A percentile compares a stretch with the other conserved stretches of the same genome.
phyloP scores from a whole-genome alignment of 2,329 filamentous ascomycete genomes.

The Hypomyces rosellus region DNA sequence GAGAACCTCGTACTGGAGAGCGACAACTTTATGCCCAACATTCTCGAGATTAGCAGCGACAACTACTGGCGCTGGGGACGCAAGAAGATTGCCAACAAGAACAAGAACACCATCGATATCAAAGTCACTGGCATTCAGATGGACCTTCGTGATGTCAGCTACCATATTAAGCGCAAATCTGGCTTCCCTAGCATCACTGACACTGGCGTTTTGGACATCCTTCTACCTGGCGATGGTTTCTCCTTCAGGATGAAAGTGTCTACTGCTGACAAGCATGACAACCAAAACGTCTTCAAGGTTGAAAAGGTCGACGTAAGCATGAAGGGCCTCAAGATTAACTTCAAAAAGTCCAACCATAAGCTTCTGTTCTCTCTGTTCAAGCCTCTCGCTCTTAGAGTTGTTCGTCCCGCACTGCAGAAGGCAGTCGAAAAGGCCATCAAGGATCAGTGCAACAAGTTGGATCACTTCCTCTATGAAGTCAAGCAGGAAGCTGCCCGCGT shows the following conservation, averaged over 20 bases:
- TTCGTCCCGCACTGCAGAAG: slow-evolving; percentile 81
- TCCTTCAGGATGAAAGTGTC: slow-evolving; percentile 88
- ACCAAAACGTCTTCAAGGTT: slow-evolving; percentile 86
- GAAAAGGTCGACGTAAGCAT: slow-evolving; percentile 81
- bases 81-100: slow-evolving; percentile 75
- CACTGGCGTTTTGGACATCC: slow-evolving; percentile 80
- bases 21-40: slow-evolving; percentile 93
- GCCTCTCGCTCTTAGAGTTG: slow-evolving; percentile 74
- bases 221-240: slow-evolving; percentile 80
- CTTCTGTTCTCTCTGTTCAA: slow-evolving; percentile 80
- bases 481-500: slow-evolving; percentile 78
- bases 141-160: slow-evolving; percentile 85
- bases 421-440: slow-evolving; percentile 84
- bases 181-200: slow-evolving; percentile 87
- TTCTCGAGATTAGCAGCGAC: slow-evolving; percentile 80
- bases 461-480: slow-evolving; percentile 66
- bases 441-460: slow-evolving; percentile 70
- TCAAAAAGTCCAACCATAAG: slow-evolving; percentile 95
- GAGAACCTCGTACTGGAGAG: slow-evolving; percentile 95
- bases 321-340: slow-evolving; percentile 75
- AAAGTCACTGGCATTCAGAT: slow-evolving; percentile 87
- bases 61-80: slow-evolving; percentile 95
- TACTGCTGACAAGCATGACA: slow-evolving; percentile 68
- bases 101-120: slow-evolving; percentile 75
- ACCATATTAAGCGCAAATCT: slow-evolving; percentile 90